These are phyloP conservation scores for Fusarium tjaetaba DNA, from an alignment of 2,329 filamentous ascomycete genomes.

Conservation along the genomic window DNA sequence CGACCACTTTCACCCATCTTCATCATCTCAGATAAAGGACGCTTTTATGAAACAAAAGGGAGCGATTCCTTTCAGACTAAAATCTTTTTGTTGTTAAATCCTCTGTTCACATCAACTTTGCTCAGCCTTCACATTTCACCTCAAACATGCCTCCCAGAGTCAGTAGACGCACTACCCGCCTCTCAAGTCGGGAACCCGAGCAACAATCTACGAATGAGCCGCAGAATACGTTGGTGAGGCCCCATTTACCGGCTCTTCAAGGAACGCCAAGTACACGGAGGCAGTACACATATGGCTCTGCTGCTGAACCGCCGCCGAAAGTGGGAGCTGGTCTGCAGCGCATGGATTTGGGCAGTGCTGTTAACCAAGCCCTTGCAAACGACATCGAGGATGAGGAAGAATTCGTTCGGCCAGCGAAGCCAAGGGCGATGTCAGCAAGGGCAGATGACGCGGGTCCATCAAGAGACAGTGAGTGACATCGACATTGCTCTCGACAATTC, in stretches of 20 bases:
- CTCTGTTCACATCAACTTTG: background rate
- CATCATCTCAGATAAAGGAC: constrained; percentile 2
- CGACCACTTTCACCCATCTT: background rate
- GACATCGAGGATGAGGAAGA: constrained; percentile 29
- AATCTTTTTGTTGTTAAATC: constrained; percentile 1
- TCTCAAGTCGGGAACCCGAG: constrained; percentile 36
- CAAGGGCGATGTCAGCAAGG: background rate
- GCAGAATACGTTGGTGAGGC: constrained; percentile 23
- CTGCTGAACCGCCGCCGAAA: constrained; percentile 47
- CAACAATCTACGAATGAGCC: constrained; percentile 4
- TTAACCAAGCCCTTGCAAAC: constrained; percentile 42
- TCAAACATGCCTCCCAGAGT: constrained; percentile 40
- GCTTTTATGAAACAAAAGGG: constrained; percentile 38
- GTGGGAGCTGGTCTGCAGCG: constrained; percentile 34
- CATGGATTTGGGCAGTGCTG: constrained; percentile 45
- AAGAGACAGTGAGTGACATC: constrained; percentile 18
- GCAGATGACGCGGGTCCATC: constrained; percentile 39
- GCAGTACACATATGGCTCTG: constrained; percentile 53
- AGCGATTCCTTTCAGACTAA: background rate
- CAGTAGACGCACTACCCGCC: constrained; percentile 31
- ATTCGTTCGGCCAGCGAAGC: constrained; percentile 25
- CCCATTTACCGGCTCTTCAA: constrained; percentile 36
- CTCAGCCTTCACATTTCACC: background rate
- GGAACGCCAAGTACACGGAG: constrained; percentile 51
- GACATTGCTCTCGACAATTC: background rate